A percentile compares a stretch with the other conserved stretches of the same genome.
Conservation (phyloP, 768 basidiomycete genomes). For the Lactifluus subvellereus region DNA sequence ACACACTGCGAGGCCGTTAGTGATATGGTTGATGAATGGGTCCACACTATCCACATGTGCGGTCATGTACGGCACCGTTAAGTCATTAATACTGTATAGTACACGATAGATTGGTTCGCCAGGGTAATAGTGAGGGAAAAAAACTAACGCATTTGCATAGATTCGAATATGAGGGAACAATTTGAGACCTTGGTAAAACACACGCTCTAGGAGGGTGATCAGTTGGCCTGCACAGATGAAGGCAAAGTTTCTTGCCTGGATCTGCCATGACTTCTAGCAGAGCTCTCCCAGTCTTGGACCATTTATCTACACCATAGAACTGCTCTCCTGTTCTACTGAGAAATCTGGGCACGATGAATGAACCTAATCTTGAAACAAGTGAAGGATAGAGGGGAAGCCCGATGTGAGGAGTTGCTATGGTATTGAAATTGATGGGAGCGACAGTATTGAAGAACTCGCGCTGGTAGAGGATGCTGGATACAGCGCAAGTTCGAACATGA, state of each 20-base stretch:
- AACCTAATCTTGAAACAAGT: slow-evolving; percentile 47
- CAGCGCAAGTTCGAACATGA: neutral
- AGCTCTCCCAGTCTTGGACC: slow-evolving; percentile 59
- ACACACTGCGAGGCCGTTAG: slow-evolving; percentile 59
- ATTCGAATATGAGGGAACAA: slow-evolving; percentile 65
- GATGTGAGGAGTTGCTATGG: slow-evolving; percentile 78
- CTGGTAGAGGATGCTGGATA: slow-evolving; percentile 53
- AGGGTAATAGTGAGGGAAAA: neutral
- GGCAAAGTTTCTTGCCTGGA: slow-evolving; percentile 41
- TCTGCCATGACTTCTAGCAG: slow-evolving; percentile 77
- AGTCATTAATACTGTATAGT: slow-evolving; percentile 53
- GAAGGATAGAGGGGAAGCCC: slow-evolving; percentile 65
- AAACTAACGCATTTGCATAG: slow-evolving; percentile 72
- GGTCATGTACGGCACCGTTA: slow-evolving; percentile 79
- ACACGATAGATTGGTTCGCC: neutral
- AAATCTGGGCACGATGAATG: slow-evolving; percentile 57
- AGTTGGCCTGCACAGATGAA: neutral
- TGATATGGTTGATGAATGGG: slow-evolving; percentile 51
- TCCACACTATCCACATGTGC: slow-evolving; percentile 66
- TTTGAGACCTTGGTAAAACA: slow-evolving; percentile 70
- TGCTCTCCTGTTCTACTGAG: slow-evolving; percentile 74
- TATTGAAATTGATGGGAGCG: slow-evolving; percentile 73
- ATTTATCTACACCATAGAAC: slow-evolving; percentile 54
- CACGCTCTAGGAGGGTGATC: slow-evolving; percentile 40
- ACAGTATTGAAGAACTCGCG: slow-evolving; percentile 66